These are phyloP conservation scores for Cucumis sativus DNA, from an alignment of 306 rosid genomes.

Conservation along the genomic window DNA sequence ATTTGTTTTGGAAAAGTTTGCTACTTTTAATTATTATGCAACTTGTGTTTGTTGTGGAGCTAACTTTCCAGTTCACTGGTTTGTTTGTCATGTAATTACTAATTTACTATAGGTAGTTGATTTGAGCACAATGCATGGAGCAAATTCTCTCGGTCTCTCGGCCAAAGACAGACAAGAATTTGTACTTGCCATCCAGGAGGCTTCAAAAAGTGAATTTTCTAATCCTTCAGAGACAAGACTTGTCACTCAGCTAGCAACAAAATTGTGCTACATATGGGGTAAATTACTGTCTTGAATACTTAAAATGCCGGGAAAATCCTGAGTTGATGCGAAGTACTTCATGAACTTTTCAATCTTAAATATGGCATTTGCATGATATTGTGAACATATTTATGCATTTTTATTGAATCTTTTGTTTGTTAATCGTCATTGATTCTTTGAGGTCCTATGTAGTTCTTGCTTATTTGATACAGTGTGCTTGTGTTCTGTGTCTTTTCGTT, in stretches of 20 bases:
- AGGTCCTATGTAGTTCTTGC: neutral
- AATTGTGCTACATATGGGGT: slow-evolving; percentile 61
- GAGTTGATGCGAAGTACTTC: neutral
- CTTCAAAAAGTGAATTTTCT: slow-evolving; percentile 34
- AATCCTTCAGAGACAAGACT: slow-evolving; percentile 50
- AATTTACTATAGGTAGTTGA: slow-evolving; percentile 41
- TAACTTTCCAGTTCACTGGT: neutral
- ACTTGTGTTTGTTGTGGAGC: neutral
- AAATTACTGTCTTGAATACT: neutral
- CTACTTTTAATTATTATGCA: neutral
- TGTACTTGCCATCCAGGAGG: slow-evolving; percentile 49
- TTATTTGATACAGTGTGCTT: neutral
- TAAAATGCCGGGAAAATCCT: neutral
- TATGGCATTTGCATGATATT: neutral
- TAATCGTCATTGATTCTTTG: neutral
- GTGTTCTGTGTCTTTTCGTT: neutral
- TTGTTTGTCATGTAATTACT: slow-evolving; percentile 2
- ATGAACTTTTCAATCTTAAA: neutral
- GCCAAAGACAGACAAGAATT: slow-evolving; percentile 47
- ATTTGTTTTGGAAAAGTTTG: neutral
- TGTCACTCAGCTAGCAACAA: slow-evolving; percentile 40
- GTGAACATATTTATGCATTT: neutral
- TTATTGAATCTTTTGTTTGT: neutral
- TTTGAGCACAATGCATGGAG: slow-evolving; percentile 52
- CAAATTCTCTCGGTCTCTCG: slow-evolving; percentile 40